phyloP scores from a whole-genome alignment of 2,329 filamentous ascomycete genomes.

The Grosmannia huntii region DNA sequence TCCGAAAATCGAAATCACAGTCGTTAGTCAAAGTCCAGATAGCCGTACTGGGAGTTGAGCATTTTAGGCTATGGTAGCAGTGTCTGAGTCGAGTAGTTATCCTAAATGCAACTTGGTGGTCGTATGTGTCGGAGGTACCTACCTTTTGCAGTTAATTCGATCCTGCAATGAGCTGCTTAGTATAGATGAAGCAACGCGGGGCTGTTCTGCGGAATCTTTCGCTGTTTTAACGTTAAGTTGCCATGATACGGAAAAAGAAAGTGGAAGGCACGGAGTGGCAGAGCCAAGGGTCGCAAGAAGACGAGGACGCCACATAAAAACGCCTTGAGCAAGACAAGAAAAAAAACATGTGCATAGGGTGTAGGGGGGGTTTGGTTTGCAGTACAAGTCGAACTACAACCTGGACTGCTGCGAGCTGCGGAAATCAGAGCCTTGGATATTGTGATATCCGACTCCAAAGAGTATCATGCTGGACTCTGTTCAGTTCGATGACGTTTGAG shows the following conservation, averaged over 20 bases:
- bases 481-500: constrained; percentile 37
- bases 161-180: neutral
- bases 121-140: neutral
- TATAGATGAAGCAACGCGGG: neutral
- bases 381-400: neutral
- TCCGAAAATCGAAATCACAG: neutral
- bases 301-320: neutral
- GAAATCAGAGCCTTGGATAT: neutral
- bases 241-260: neutral
- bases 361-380: neutral
- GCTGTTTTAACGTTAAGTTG: neutral
- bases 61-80: neutral
- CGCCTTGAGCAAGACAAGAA: neutral
- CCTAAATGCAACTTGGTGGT: neutral
- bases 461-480: constrained; percentile 1
- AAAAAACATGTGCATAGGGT: too few species aligned
- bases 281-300: neutral
- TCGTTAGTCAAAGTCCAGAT: neutral
- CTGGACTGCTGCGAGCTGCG: neutral
- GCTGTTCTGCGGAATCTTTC: neutral
- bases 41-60: neutral
- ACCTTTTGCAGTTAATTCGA: neutral
- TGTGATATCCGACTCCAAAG: neutral
- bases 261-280: neutral
- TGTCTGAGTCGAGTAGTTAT: neutral